phyloP scores from a whole-genome alignment of 441 rosid species.

The Corymbia citriodora region DNA sequence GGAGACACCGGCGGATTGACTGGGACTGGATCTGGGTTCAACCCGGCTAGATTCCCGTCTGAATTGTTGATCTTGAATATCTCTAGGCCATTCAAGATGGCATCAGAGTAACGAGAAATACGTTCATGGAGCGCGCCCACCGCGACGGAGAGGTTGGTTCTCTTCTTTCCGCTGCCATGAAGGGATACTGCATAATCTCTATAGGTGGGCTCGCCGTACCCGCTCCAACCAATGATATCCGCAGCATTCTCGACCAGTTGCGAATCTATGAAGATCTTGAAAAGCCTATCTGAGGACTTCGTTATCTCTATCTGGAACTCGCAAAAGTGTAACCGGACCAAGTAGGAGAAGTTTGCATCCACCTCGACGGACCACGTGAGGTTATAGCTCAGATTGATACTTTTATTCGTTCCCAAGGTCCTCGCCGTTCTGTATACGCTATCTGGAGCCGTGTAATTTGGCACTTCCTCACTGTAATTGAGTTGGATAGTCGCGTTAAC shows the following conservation, averaged over 20 bases:
- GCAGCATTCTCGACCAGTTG: rapidly evolving
- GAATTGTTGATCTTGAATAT: constrained; percentile 25
- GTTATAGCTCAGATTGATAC: neutral
- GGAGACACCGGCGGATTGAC: neutral
- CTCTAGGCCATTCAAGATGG: constrained; percentile 45
- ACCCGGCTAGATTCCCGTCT: constrained; percentile 11
- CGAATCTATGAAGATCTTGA: neutral
- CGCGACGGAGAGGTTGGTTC: neutral
- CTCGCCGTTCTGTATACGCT: rapidly evolving
- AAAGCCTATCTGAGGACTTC: rapidly evolving
- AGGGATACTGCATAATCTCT: neutral
- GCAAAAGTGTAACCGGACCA: neutral
- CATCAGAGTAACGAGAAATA: neutral
- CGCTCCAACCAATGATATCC: rapidly evolving
- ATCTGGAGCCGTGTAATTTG: neutral
- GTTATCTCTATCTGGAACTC: neutral
- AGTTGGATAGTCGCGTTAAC: neutral
- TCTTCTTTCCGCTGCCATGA: neutral
- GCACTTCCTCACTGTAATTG: neutral
- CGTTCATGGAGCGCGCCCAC: rapidly evolving
- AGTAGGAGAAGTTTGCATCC: neutral
- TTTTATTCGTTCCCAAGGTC: rapidly evolving
- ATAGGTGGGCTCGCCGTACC: neutral
- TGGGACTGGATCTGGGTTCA: constrained; percentile 16
- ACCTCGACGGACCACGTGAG: neutral